Evolutionary conservation across 2,329 filamentous ascomycete species (phyloP).

Genomic region (Colletotrichum limetticola): DNA sequence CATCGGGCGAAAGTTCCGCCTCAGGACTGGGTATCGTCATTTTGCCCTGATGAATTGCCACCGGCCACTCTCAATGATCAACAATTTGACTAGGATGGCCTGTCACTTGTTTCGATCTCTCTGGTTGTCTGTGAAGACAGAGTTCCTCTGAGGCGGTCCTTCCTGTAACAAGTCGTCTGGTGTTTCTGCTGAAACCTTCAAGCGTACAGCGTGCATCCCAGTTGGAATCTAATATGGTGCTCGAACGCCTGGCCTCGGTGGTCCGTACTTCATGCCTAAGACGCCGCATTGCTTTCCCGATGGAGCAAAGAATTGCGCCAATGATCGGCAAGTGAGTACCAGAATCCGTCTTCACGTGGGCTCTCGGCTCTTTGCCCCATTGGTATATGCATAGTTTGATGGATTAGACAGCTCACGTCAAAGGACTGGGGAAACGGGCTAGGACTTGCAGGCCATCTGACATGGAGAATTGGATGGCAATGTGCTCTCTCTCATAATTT

Average conservation of each 20-base stretch:
- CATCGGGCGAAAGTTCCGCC: background rate
- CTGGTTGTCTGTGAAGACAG: background rate
- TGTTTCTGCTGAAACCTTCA: conserved; percentile 18
- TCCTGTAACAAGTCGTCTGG: conserved; percentile 8
- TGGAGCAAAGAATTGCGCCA: background rate
- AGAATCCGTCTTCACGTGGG: conserved; percentile 18
- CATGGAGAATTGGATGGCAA: background rate
- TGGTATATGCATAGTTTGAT: background rate
- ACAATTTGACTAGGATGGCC: background rate
- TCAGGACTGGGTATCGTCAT: background rate
- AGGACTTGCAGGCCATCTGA: too few relatives aligned
- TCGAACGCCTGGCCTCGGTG: background rate
- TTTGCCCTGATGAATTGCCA: background rate
- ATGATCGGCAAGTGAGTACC: background rate
- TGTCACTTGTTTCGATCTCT: background rate
- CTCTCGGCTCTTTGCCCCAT: conserved; percentile 10
- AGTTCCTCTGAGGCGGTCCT: background rate
- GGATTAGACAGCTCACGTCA: conserved; percentile 4
- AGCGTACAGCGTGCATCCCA: background rate
- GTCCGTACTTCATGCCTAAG: background rate
- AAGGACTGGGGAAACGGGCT: background rate
- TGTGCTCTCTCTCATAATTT: background rate
- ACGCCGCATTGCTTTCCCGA: conserved; percentile 12
- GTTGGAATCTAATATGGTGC: background rate
- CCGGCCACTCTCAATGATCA: background rate